Evolutionary conservation across 2,329 filamentous ascomycete species (phyloP).

Genomic region (Alternaria viburni): DNA sequence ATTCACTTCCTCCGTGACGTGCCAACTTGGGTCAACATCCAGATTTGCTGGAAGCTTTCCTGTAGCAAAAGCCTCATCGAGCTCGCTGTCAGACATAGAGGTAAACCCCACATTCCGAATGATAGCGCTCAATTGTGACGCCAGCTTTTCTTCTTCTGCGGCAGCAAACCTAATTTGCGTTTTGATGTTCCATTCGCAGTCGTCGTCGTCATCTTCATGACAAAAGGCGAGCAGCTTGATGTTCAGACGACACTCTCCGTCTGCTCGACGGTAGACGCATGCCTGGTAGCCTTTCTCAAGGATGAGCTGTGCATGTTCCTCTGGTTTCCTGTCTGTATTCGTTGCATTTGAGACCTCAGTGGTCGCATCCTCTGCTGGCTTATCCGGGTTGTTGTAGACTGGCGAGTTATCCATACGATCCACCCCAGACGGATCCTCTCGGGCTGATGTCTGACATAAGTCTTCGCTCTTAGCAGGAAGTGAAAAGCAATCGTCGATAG

Average conservation of each 20-base stretch:
- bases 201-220: not conserved
- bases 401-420: not conserved
- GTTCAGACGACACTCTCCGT: not conserved
- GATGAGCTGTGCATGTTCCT: not conserved
- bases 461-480: not conserved
- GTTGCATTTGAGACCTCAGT: not conserved
- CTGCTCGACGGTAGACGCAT: not conserved
- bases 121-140: not conserved
- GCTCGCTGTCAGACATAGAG: not conserved
- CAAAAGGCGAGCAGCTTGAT: not conserved
- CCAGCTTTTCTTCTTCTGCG: not conserved
- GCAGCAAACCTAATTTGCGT: not conserved
- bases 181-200: not conserved
- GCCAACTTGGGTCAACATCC: not conserved
- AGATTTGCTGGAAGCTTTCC: slow-evolving; percentile 2
- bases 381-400: not conserved
- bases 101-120: not conserved
- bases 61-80: slow-evolving; percentile 5
- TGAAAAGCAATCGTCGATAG: not conserved
- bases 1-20: not conserved
- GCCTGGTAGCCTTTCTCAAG: not conserved
- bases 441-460: not conserved
- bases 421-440: not conserved
- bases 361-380: not conserved
- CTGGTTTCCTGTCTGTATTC: not conserved